Evolutionary conservation across 2,329 filamentous ascomycete genomes (phyloP), one percentile per base, ranked within the genome.

Genomic region (Daldinia eschscholtzii): DNA sequence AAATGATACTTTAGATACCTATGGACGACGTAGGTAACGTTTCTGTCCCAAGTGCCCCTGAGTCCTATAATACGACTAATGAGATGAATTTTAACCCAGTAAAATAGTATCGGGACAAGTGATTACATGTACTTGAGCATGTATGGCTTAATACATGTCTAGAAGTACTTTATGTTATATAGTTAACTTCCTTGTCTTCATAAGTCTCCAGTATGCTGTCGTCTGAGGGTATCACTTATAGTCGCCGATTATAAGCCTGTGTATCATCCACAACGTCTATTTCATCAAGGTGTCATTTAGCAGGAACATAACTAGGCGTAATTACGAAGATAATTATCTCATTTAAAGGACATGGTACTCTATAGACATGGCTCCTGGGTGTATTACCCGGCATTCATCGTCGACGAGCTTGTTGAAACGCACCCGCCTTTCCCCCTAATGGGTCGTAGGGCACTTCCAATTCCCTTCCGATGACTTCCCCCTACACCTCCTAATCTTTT

Each of bases 391-490:
- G 26, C 46, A 30, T 33, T 28, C 28, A 33, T 52, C 46, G 10
- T 28, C 46, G 23, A 50, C 26, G 2, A 18, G 15, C 26, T 26
- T 26, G 13, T 30, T n/a, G 15, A 33, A 52, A 18, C 46, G 2
- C 13, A 26, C 26, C n/a, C 26, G 3, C 26, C 28, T 52, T 18
- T 15, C 13, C 15, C 6, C 2, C 4, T 13, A 52, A 7, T n/a
- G 3, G 33, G 23, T 30, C 12, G 3, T 15, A 52, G 46, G 15
- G 4, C 26, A 18, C 9, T 18, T 28, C 15, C 5, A 52, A 52
- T 18, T 52, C 33, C 46, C 46, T 4, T 52, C 46, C 18, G 6
- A 3, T 52, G 28, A 52, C 46, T 52, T 52, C 46, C 33, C 33
- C 46, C 26, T 52, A 10, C 6, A 18, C 28, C 26, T 18, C 26